A percentile compares a stretch with the other conserved stretches of the same genome.
phyloP scores from a whole-genome alignment of 2,329 filamentous ascomycete genomes.

The Periglandula ipomoeae region DNA sequence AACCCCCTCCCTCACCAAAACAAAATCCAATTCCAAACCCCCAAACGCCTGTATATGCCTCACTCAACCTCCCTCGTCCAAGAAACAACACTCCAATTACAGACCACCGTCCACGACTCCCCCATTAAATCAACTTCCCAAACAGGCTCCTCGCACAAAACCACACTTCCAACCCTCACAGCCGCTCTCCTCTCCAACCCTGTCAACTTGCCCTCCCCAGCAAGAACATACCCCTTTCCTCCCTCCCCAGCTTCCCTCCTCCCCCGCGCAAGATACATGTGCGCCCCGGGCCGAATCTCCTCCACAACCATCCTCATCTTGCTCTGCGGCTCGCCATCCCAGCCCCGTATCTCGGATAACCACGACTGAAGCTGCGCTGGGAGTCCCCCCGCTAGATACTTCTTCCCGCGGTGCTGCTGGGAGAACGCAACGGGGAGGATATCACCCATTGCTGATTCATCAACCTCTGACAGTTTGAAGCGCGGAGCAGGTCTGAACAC shows the following conservation, averaged over 20 bases:
- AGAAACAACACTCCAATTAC: conserved; percentile 22
- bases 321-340: conserved; percentile 14
- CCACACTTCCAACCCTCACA: conserved; percentile 20
- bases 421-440: conserved; percentile 23
- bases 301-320: conserved; percentile 19
- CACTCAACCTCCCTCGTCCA: neutral
- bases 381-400: conserved; percentile 27
- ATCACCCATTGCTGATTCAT: conserved; percentile 9
- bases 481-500: conserved; percentile 29
- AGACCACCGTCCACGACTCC: conserved; percentile 27
- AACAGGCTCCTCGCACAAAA: conserved; percentile 25
- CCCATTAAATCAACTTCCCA: conserved; percentile 29
- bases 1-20: too few species aligned
- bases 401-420: conserved; percentile 25
- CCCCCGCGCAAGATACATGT: conserved; percentile 26
- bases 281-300: conserved; percentile 20
- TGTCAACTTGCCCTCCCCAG: conserved; percentile 28
- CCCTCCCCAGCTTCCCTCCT: conserved; percentile 1
- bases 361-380: conserved; percentile 31
- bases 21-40: too few species aligned
- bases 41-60: too few species aligned
- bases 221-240: conserved; percentile 22
- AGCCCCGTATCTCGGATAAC: conserved; percentile 31
- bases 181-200: conserved; percentile 22
- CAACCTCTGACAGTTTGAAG: conserved; percentile 25